Evolutionary conservation across 768 basidiomycete genomes (phyloP).

Genomic region (Russula virescens): DNA sequence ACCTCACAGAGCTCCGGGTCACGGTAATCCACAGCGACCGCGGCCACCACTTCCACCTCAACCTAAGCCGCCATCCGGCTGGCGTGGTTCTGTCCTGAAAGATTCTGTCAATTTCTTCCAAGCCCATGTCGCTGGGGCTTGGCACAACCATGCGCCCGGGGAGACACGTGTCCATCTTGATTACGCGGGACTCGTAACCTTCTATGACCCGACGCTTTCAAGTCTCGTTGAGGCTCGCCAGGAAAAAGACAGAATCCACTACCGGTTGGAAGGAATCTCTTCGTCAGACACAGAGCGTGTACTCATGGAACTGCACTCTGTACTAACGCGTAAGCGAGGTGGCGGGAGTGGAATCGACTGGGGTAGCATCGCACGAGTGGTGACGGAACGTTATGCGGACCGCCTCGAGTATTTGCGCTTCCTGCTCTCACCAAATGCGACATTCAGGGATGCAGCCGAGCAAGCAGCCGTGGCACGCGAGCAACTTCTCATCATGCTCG

Average conservation of each 20-base stretch:
- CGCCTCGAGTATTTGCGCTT: conserved; percentile 38
- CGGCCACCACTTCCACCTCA: neutral
- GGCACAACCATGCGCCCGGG: conserved; percentile 41
- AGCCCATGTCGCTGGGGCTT: conserved; percentile 34
- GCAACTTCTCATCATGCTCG: conserved; percentile 25
- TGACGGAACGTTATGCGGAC: conserved; percentile 38
- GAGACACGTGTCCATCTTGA: conserved; percentile 42
- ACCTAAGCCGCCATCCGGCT: conserved; percentile 14
- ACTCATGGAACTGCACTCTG: conserved; percentile 27
- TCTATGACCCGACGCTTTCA: conserved; percentile 39
- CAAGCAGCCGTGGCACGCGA: conserved; percentile 10
- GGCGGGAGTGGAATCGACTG: conserved; percentile 38
- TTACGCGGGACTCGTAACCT: conserved; percentile 37
- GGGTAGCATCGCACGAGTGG: conserved; percentile 34
- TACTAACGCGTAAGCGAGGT: conserved; percentile 24
- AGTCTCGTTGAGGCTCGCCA: conserved; percentile 33
- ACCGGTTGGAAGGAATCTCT: conserved; percentile 34
- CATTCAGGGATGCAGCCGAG: neutral
- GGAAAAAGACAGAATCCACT: conserved; percentile 32
- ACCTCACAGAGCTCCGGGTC: neutral
- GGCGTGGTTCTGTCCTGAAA: conserved; percentile 15
- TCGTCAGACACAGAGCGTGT: conserved; percentile 28
- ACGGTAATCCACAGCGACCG: neutral
- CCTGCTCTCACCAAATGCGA: conserved; percentile 30
- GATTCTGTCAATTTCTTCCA: neutral